phyloP scores from a whole-genome alignment of 371 early-diverging fungal species.

The Blakeslea trispora region DNA sequence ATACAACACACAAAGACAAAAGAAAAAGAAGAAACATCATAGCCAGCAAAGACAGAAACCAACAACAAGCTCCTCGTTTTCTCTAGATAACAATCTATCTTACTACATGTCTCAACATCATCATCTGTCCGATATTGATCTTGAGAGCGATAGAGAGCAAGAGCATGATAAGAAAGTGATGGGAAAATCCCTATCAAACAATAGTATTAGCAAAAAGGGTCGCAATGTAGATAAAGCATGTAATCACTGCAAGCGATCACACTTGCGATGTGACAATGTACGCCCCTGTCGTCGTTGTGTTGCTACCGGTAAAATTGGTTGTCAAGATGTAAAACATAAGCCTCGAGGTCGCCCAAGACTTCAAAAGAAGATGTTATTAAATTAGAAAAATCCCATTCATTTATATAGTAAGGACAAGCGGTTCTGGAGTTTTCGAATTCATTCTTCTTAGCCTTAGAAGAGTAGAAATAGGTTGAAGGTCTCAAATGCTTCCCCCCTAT shows the following conservation, averaged over 20 bases:
- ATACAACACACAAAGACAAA: neutral
- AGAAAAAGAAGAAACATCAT: neutral
- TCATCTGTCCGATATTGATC: neutral
- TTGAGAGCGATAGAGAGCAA: too few species aligned
- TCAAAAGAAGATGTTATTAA: slow-evolving; percentile 9
- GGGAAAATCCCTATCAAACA: neutral
- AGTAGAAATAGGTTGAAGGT: too few species aligned
- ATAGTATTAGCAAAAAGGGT: slow-evolving; percentile 24
- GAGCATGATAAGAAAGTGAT: neutral
- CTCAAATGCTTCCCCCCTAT: too few species aligned
- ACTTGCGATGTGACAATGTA: slow-evolving; percentile 45
- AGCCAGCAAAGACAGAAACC: too few species aligned
- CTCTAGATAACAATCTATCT: neutral
- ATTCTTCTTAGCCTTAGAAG: too few species aligned
- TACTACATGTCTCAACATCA: neutral
- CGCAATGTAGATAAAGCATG: slow-evolving; percentile 50
- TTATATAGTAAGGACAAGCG: too few species aligned
- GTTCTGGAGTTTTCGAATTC: too few species aligned
- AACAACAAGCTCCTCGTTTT: too few species aligned
- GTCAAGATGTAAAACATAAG: slow-evolving; percentile 49
- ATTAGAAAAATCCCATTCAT: neutral
- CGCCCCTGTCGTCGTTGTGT: slow-evolving; percentile 46
- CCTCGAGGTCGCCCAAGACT: slow-evolving; percentile 43
- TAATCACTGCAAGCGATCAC: slow-evolving; percentile 49
- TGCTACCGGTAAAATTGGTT: slow-evolving; percentile 44